Evolutionary conservation across 345 rosid genomes (phyloP).

Genomic region (Sisymbrium irio): DNA sequence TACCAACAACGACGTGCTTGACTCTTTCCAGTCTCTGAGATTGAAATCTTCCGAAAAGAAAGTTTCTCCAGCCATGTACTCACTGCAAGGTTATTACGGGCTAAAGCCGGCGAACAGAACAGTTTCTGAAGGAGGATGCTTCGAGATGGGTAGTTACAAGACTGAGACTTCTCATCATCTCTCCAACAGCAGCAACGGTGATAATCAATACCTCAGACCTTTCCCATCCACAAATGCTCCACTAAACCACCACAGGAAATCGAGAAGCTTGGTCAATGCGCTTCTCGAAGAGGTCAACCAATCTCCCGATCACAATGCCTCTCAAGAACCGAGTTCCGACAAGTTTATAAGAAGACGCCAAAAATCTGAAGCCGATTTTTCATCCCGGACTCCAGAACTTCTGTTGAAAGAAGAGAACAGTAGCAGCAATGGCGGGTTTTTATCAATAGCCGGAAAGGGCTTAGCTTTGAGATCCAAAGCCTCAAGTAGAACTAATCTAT

Average conservation of each 20-base stretch:
- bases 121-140: conserved; percentile 36
- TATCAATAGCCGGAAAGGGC: conserved; percentile 54
- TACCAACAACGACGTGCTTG: conserved; percentile 36
- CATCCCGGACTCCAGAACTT: conserved; percentile 47
- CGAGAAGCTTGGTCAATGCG: conserved; percentile 57
- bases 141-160: conserved; percentile 41
- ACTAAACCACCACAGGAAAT: conserved; percentile 47
- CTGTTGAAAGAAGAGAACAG: conserved; percentile 60
- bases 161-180: conserved; percentile 32
- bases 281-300: conserved; percentile 47
- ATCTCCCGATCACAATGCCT: conserved; percentile 19
- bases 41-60: conserved; percentile 43
- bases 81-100: conserved; percentile 74
- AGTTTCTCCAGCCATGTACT: conserved; percentile 66
- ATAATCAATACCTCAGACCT: conserved; percentile 34
- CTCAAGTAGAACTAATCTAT: conserved; percentile 42
- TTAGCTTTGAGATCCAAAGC: conserved; percentile 70
- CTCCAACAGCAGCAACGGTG: conserved; percentile 24
- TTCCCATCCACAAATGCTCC: conserved; percentile 40
- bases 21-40: conserved; percentile 65
- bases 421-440: conserved; percentile 38
- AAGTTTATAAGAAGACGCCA: conserved; percentile 58
- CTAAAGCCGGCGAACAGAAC: conserved; percentile 48
- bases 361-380: conserved; percentile 57
- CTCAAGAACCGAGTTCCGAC: conserved; percentile 38